Base-by-base conservation (phyloP, 257 asterid genomes). In the Petunia axillaris region DNA sequence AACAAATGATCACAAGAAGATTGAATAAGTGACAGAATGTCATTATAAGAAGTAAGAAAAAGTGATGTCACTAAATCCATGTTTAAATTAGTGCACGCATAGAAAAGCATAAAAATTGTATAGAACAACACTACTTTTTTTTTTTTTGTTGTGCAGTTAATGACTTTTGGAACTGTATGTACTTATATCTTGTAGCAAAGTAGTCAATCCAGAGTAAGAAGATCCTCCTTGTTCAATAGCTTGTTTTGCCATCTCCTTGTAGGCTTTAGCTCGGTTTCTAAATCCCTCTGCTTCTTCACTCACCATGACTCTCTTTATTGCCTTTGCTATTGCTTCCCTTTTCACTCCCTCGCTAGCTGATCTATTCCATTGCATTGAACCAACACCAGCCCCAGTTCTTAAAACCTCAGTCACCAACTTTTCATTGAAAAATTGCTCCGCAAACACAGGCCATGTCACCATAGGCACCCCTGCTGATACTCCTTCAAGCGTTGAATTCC, bases 221-320 rank as follows among this genome's bases (percentile, higher is more conserved):
- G 98, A 92, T 40, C 98, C 98, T 4, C 92, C 94, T 83, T 50
- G 65, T 67, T 66, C 79, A 48, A 80, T 62, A 2, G 89, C 86
- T 79, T 80, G 35, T 58, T 66, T 79, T 77, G 90, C 93, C 86
- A 63, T 76, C 16, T 81, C 87, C 81, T 81, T 82, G n/a, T 77
- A 82, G 8, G 35, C 25, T 81, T 63, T 50, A 1, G 88, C 88
- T 64, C 87, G 71, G 10, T 43, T 77, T 38, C 90, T 86, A 78
- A 88, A 85, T 74, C 87, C 93, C 71, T 59, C 71, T 40, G 87
- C 84, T 35, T 38, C 86, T 14, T 66, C 90, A 1, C 89, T 85
- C n/a, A 14, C 87, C 88, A 86, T 81, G 0, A 87, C 55, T n/a
- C 75, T n/a, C 86, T 50, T 37, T 76, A 89, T 82, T 35, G 88